Base-by-base conservation (phyloP, 2,329 filamentous ascomycete species). In the Penicillium sp. region DNA sequence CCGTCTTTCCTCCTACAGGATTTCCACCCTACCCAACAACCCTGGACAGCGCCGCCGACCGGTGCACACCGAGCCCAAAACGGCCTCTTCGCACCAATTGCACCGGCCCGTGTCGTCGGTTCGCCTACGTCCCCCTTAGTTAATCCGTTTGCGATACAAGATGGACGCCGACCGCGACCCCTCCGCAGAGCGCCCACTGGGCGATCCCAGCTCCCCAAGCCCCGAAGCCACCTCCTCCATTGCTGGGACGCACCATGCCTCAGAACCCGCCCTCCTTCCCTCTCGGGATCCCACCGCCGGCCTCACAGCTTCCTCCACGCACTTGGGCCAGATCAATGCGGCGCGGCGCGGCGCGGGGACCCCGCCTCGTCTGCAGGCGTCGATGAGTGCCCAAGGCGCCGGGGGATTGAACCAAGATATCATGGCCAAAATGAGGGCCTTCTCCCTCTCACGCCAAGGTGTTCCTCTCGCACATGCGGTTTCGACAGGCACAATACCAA, bases 251-350 rank as follows among this genome's bases (percentile, higher is more conserved):
- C 46, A 42, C 25, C 57, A 67, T 49, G 43, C 65, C n/a, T 69
- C 71, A 8, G 61, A 70, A 16, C 72, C 73, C 14, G 64, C 73
- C 25, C 62, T 75, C 13, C 70, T 70, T 6, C 64, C 71, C 10
- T 64, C 65, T 14, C 64, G 61, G 48, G 69, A 75, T 58, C 52
- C 64, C 30, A n/a, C 63, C 2, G 59, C 65, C 6, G 65, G 69
- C 59, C 93, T 96, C 87, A 91, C 86, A 58, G 80, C 89, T 6
- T 93, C 88, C n/a, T 97, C 93, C n/a, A 95, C 90, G 30, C 88
- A 91, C 43, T 81, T 93, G 4, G 92, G 92, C 43, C 85, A 91
- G 60, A 80, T 97, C 70, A 92, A 89, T 75, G 85, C 87, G 52
- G 87, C 87, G 42, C 81, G 87, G 65, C 81, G 85, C 70, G 74